Evolutionary conservation across 495 filamentous ascomycete genomes (phyloP).

Genomic region (Hypoxylon fuscum): DNA sequence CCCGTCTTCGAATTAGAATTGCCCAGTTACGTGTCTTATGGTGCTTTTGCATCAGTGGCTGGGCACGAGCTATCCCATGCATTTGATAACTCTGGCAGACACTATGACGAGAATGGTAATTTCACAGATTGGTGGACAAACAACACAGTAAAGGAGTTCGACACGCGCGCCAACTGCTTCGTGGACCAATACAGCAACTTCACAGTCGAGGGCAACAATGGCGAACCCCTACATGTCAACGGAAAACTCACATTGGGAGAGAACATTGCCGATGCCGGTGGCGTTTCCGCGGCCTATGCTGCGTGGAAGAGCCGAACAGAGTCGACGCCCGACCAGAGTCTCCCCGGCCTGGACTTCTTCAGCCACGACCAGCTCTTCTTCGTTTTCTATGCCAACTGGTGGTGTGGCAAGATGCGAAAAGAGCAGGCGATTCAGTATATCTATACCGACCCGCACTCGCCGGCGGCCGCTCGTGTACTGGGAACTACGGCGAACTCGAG

Average conservation of each 20-base stretch:
- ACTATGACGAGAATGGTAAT: slow-evolving; percentile 73
- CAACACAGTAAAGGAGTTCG: slow-evolving; percentile 68
- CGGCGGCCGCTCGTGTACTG: slow-evolving; percentile 66
- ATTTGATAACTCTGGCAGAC: slow-evolving; percentile 74
- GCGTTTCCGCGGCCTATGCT: slow-evolving; percentile 69
- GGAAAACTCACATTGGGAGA: slow-evolving; percentile 74
- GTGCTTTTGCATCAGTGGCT: slow-evolving; percentile 74
- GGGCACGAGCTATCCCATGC: slow-evolving; percentile 81
- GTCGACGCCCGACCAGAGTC: slow-evolving; percentile 60
- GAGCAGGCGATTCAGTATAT: slow-evolving; percentile 64
- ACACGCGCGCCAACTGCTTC: slow-evolving; percentile 73
- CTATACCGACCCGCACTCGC: slow-evolving; percentile 72
- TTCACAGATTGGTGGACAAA: slow-evolving; percentile 77
- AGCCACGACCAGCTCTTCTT: slow-evolving; percentile 80
- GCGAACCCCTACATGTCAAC: slow-evolving; percentile 70
- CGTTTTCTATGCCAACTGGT: slow-evolving; percentile 70
- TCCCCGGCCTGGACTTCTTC: slow-evolving; percentile 72
- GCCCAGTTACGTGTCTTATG: slow-evolving; percentile 73
- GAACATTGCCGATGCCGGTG: slow-evolving; percentile 81
- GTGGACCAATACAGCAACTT: slow-evolving; percentile 73
- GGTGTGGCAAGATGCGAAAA: slow-evolving; percentile 71
- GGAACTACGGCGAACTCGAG: slow-evolving; percentile 73
- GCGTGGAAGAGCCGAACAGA: slow-evolving; percentile 69
- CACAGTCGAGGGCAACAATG: slow-evolving; percentile 63
- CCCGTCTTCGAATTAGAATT: slow-evolving; percentile 70